Evolutionary conservation across 352 stramenopile genomes (phyloP).

Genomic region (Phytopythium ostracodes): DNA sequence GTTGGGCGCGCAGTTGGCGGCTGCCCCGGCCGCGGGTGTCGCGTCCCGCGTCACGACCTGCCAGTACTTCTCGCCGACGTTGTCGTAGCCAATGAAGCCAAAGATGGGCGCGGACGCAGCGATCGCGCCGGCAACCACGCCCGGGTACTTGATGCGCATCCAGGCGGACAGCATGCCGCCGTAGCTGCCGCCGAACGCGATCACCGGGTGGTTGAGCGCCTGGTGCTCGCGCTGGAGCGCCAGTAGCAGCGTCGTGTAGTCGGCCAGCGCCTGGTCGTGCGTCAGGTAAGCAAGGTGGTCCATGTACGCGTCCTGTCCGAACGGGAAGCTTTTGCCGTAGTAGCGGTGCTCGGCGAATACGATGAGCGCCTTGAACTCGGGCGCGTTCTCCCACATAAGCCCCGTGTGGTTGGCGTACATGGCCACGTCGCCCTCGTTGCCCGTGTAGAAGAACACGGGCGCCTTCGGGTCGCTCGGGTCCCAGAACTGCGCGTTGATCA

Average conservation of each 20-base stretch:
- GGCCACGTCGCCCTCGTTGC: slow-evolving; percentile 93
- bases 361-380: slow-evolving; percentile 84
- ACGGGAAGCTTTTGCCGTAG: slow-evolving; percentile 90
- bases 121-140: slow-evolving; percentile 90
- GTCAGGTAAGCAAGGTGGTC: slow-evolving; percentile 80
- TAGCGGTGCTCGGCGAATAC: slow-evolving; percentile 97
- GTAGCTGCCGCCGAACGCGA: slow-evolving; percentile 95
- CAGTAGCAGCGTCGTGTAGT: slow-evolving; percentile 90
- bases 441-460: slow-evolving; percentile 92
- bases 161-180: slow-evolving; percentile 94
- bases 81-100: slow-evolving; percentile 74
- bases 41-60: slow-evolving; percentile 77
- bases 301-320: slow-evolving; percentile 54
- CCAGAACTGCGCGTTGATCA: slow-evolving; percentile 87
- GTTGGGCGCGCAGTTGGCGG: slow-evolving; percentile 81
- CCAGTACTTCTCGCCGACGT: slow-evolving; percentile 79
- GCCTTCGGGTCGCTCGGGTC: slow-evolving; percentile 54
- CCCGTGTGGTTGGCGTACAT: slow-evolving; percentile 94
- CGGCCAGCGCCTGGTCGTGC: slow-evolving; percentile 91
- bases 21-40: slow-evolving; percentile 57
- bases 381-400: slow-evolving; percentile 93
- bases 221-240: slow-evolving; percentile 74
- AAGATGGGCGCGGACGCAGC: slow-evolving; percentile 93
- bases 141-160: slow-evolving; percentile 95
- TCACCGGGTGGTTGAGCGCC: slow-evolving; percentile 77